Evolutionary conservation across 176 grass and related monocot species (phyloP).

Genomic region (Oryza punctata): DNA sequence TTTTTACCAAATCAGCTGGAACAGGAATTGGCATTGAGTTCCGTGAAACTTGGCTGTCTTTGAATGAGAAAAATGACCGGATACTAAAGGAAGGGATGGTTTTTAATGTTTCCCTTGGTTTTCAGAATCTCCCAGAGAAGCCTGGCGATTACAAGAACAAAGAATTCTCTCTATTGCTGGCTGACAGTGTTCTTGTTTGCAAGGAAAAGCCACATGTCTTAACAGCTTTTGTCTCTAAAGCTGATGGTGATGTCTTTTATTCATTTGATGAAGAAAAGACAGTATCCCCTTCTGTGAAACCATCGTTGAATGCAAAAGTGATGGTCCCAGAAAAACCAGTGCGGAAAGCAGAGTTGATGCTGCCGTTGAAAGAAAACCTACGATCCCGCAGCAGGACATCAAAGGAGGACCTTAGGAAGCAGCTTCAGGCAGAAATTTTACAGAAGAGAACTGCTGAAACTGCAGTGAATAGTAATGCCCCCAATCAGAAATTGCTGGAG

Average conservation of each 20-base stretch:
- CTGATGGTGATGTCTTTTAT: conserved; percentile 51
- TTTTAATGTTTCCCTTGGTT: conserved; percentile 88
- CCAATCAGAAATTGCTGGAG: conserved; percentile 4
- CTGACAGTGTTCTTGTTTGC: conserved; percentile 70
- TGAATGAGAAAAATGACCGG: conserved; percentile 64
- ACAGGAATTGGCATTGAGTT: conserved; percentile 82
- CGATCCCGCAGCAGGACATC: conserved; percentile 33
- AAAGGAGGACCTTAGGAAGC: conserved; percentile 61
- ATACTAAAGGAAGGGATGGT: conserved; percentile 66
- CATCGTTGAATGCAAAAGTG: background rate
- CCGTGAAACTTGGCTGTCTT: conserved; percentile 59
- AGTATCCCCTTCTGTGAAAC: background rate
- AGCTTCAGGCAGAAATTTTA: conserved; percentile 65
- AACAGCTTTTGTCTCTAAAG: conserved; percentile 59
- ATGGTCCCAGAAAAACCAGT: background rate
- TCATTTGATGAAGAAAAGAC: conserved; percentile 59
- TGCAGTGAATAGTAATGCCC: too few relatives aligned
- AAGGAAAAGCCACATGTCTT: conserved; percentile 60
- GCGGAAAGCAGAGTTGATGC: background rate
- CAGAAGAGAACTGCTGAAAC: conserved; percentile 57
- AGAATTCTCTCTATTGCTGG: conserved; percentile 60
- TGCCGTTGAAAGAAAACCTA: conserved; percentile 20
- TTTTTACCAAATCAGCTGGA: conserved; percentile 68
- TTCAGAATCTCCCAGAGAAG: conserved; percentile 58
- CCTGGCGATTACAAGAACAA: conserved; percentile 53